Evolutionary conservation across 257 asterid species (phyloP), one percentile per base, ranked within the genome.

Genomic region (Solanum etuberosum): DNA sequence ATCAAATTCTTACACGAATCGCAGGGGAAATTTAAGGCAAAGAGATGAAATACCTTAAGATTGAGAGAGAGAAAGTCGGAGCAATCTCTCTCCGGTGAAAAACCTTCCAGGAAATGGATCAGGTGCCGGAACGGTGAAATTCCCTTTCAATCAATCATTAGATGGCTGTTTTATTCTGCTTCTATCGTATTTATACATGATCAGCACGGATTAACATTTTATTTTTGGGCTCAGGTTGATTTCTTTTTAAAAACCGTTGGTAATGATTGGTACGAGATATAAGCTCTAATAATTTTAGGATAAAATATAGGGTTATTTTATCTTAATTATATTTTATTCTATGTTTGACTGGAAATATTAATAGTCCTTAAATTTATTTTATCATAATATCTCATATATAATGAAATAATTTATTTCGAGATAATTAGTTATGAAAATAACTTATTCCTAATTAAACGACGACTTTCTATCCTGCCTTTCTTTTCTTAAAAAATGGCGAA

Each of bases 31-130:
- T 42, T 68, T 4, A 38, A 70, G 70, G 7, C 9, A 31, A 40
- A 70, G 54, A 54, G 43, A 61, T 23, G 4, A 59, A 48, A 51
- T 4, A 25, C 59, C 43, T 8, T 11, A 23, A 13, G 14, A 21
- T 23, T 83, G 91, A 89, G 87, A 90, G 87, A 90, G 91, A 89
- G 91, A 91, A 83, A 88, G 87, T 68, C 85, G 84, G 63, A 84
- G 73, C 84, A 83, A 85, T 71, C 92, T 84, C 93, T 20, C 43
- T 86, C 88, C 48, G 71, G 32, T 27, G 74, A 73, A 43, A 54
- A 29, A 38, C 77, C 82, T 83, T 43, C 72, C 83, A 90, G 9
- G 87, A 85, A 86, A 85, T 72, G 87, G 88, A 85, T 89, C 74
- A 73, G 74, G 61, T 61, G 81, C 71, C 72, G 46, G 74, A 83